A percentile compares a stretch with the other conserved stretches of the same genome.
Evolutionary conservation across 2,329 filamentous ascomycete genomes (phyloP).

Genomic region (Pleurostoma richardsiae): DNA sequence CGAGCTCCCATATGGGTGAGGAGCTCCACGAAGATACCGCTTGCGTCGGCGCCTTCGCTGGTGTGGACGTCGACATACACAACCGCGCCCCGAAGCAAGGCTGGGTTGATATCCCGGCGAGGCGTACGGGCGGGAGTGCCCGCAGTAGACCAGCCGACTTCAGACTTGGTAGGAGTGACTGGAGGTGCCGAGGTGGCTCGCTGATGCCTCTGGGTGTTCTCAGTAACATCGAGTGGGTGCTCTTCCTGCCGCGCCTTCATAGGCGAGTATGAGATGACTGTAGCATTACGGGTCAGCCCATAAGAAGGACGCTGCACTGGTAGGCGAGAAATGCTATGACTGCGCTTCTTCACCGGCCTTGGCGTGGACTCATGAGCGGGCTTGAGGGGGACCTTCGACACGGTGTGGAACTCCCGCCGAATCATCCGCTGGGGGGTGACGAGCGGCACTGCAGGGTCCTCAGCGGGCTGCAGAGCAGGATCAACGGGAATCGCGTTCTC

Average conservation of each 20-base stretch:
- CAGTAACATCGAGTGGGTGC: constrained; percentile 15
- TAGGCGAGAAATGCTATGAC: constrained; percentile 44
- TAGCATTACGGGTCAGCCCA: constrained; percentile 40
- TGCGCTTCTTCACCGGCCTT: constrained; percentile 41
- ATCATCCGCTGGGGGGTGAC: constrained; percentile 51
- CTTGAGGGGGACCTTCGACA: constrained; percentile 73
- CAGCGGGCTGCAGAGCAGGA: constrained; percentile 29
- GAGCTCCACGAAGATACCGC: constrained; percentile 74
- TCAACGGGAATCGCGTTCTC: constrained; percentile 59
- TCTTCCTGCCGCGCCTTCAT: constrained; percentile 31
- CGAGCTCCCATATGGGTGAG: constrained; percentile 77
- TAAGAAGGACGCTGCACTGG: constrained; percentile 34
- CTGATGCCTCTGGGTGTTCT: constrained; percentile 12
- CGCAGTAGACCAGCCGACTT: constrained; percentile 44
- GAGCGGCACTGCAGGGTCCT: constrained; percentile 29
- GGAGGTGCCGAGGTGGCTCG: constrained; percentile 20
- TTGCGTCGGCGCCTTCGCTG: constrained; percentile 74
- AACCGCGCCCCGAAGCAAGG: constrained; percentile 63
- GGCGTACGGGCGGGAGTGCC: constrained; percentile 54
- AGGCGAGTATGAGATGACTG: constrained; percentile 50
- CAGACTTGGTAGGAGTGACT: constrained; percentile 41
- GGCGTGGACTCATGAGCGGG: constrained; percentile 55
- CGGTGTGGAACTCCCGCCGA: constrained; percentile 62
- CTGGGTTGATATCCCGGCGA: constrained; percentile 44
- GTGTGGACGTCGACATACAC: constrained; percentile 83